Base-by-base conservation (phyloP, 805 yeast species). In the Blastobotrys parvus region DNA sequence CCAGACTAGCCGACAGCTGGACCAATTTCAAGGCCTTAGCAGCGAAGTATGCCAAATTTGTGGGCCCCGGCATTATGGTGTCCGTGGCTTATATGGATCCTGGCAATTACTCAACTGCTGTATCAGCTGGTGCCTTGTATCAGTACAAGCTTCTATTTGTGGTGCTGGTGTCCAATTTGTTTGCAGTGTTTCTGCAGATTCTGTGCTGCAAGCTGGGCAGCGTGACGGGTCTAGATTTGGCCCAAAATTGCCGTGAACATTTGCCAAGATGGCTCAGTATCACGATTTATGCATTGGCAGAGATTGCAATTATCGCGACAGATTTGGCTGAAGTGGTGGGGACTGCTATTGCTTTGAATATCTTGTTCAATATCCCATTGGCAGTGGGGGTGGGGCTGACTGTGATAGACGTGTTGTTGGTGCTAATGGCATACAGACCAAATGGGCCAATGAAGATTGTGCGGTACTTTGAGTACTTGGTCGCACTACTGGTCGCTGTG, bases 251-350 rank as follows among this genome's bases (percentile, higher is more conserved):
- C 62, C 72, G 87, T 33, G 65, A 69, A 45, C 77, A 81, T 56
- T 67, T 88, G 23, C 88, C 94, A 0, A 61, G 61, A 20, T 77
- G 82, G 77, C 59, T 83, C 54, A 84, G 85, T 54, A 50, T 75
- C 33, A 49, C 71, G 2, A 64, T 87, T 3, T 88, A 87, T 58
- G 58, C 75, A 1, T 71, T 83, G 52, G 87, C 95, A 0, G 95
- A 88, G 55, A 53, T 85, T 19, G 95, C 95, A 2, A 88, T 88
- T 48, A 80, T 88, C 29, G 94, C 95, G 7, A 88, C 97, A 0
- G 97, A 88, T 59, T 65, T 88, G 54, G 96, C 96, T 0, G 97
- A 88, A 61, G 95, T 88, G 8, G 90, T 88, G 5, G 97, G 97
- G 2, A 82, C 95, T 2, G 95, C 95, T 8, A 84, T 88, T 38